Evolutionary conservation across 2,329 filamentous ascomycete genomes (phyloP).

Genomic region (Nigrospora oryzae): DNA sequence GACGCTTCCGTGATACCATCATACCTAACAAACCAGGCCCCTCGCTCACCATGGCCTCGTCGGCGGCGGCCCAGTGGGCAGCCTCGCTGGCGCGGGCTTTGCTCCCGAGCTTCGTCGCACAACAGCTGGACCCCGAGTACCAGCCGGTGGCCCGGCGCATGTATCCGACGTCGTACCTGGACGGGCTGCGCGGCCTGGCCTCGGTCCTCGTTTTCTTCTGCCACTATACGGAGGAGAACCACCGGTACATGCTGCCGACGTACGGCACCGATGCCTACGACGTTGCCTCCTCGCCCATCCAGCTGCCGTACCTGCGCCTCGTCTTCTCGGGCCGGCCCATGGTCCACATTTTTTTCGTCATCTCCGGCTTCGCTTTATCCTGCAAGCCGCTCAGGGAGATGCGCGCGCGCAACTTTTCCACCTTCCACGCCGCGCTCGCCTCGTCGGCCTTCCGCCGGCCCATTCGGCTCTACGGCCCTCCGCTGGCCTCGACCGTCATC

Average conservation of each 20-base stretch:
- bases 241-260: constrained; percentile 21
- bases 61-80: background rate
- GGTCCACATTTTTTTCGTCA: constrained; percentile 44
- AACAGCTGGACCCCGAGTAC: constrained; percentile 20
- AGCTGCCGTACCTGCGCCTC: constrained; percentile 46
- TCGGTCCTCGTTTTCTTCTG: constrained; percentile 38
- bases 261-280: constrained; percentile 25
- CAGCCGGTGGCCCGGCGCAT: constrained; percentile 8
- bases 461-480: constrained; percentile 36
- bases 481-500: constrained; percentile 31
- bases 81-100: constrained; percentile 5
- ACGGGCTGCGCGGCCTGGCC: constrained; percentile 40
- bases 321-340: constrained; percentile 46
- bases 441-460: constrained; percentile 38
- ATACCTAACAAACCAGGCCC: too few relatives aligned
- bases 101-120: constrained; percentile 24
- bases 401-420: constrained; percentile 25
- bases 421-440: constrained; percentile 28
- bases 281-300: constrained; percentile 23
- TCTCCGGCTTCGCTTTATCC: constrained; percentile 39
- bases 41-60: too few relatives aligned
- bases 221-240: constrained; percentile 35
- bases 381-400: constrained; percentile 33
- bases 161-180: constrained; percentile 37
- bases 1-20: too few relatives aligned